Percentiles rank a stretch among this genome's conserved stretches.
Evolutionary conservation across 768 basidiomycete genomes (phyloP).

Genomic region (Lactarius sanguifluus): DNA sequence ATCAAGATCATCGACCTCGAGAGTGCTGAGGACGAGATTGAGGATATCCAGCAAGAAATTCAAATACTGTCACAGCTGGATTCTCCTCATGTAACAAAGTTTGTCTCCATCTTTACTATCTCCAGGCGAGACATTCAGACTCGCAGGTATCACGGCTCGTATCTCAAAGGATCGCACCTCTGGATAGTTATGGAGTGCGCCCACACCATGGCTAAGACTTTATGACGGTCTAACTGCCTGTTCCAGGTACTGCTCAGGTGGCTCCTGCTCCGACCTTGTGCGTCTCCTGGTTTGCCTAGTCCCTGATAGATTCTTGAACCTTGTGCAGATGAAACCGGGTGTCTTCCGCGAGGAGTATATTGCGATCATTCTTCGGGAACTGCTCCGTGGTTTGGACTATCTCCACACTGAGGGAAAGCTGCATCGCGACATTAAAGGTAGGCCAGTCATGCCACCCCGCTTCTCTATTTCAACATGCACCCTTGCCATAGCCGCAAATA

Average conservation of each 20-base stretch:
- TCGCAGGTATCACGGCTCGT: conserved; percentile 90
- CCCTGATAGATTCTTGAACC: conserved; percentile 14
- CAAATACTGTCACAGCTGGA: conserved; percentile 96
- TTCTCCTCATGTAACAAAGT: conserved; percentile 96
- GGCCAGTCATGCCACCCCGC: conserved; percentile 20
- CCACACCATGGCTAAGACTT: not conserved
- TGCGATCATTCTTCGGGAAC: conserved; percentile 91
- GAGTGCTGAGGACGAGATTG: conserved; percentile 98
- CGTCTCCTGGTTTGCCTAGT: conserved; percentile 34
- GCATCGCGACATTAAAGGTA: conserved; percentile 99
- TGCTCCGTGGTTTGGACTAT: conserved; percentile 91
- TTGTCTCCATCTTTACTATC: conserved; percentile 38
- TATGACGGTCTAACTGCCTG: conserved; percentile 10
- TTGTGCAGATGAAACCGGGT: conserved; percentile 90
- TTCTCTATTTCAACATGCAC: not conserved
- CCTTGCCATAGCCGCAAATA: conserved; percentile 76
- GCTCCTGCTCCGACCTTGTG: conserved; percentile 96
- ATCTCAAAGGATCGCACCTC: conserved; percentile 89
- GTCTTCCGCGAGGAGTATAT: conserved; percentile 99
- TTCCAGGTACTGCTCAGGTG: conserved; percentile 90
- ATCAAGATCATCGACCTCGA: conserved; percentile 99
- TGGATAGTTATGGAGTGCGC: conserved; percentile 99
- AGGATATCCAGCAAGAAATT: conserved; percentile 99
- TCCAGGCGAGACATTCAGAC: conserved; percentile 25
- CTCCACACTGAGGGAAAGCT: conserved; percentile 95